Evolutionary conservation across 1,139 yeast species (phyloP), one percentile per base, ranked within the genome.

Genomic region (Geotrichum histeridarum): DNA sequence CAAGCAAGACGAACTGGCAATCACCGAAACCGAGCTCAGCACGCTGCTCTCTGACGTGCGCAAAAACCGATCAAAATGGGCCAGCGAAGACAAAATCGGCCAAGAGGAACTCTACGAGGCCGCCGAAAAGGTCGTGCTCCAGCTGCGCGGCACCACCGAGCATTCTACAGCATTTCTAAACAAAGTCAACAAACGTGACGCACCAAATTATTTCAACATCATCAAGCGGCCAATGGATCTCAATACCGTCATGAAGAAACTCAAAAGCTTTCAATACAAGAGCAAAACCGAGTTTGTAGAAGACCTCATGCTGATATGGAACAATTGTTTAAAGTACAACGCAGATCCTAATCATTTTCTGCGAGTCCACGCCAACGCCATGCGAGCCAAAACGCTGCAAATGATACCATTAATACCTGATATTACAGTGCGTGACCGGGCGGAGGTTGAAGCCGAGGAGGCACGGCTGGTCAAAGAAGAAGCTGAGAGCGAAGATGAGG

Each of bases 71-170:
- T 95, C 98, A 0, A 93, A 94, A 70, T 94, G 99, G 99, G 96
- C 83, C 6, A 88, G 88, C 58, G 97, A 93, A 67, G 96, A 91
- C 57, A 78, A 88, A 59, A 83, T 93, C 42, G 99, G 99, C 3
- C 99, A 94, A 69, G 99, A 94, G 67, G 99, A 94, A 67, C 76
- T 94, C 15, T 94, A 93, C 65, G 99, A 94, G 63, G 96, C 97
- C 0, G 93, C 97, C 64, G 99, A 94, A 65, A 91, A 89, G 66
- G 99, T 93, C 1, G 93, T 91, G 0, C 73, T 84, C 59, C 99
- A 94, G 64, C 74, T 94, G 43, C 78, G 99, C 65, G 89, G 94
- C 9, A 89, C 86, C 62, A 93, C 99, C 0, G 98, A 93, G 66
- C 98, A 93, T 70, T 91, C 98, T 0, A 90, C 98, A 0, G 96